These are phyloP conservation scores for Rhododendron griersonianum DNA, from an alignment of 148 eudicot species.

Conservation along the genomic window DNA sequence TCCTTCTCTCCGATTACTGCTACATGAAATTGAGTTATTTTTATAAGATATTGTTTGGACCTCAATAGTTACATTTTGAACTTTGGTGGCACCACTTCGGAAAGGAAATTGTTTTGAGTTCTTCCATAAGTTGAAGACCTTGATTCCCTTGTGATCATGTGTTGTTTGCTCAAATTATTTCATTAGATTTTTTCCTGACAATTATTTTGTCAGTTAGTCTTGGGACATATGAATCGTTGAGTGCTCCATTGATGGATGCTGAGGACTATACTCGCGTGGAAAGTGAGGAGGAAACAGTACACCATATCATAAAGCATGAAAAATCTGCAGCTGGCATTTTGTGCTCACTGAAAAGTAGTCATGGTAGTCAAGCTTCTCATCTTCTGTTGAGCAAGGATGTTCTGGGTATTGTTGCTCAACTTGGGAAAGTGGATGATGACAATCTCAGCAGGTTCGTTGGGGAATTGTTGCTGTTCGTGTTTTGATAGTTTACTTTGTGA, in stretches of 20 bases:
- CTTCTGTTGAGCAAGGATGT: slow-evolving; percentile 40
- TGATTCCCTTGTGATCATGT: neutral
- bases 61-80: neutral
- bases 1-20: neutral
- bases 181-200: neutral
- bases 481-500: neutral
- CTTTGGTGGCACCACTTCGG: neutral
- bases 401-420: slow-evolving; percentile 71
- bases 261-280: slow-evolving; percentile 20
- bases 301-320: slow-evolving; percentile 47
- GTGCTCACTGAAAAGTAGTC: slow-evolving; percentile 41
- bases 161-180: neutral
- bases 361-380: slow-evolving; percentile 31
- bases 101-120: neutral
- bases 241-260: slow-evolving; percentile 23
- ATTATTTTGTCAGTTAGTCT: slow-evolving; percentile 40
- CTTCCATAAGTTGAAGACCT: neutral
- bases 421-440: slow-evolving; percentile 69
- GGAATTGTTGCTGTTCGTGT: neutral
- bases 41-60: too few relatives aligned
- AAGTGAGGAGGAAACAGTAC: slow-evolving; percentile 49
- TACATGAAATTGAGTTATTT: neutral
- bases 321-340: slow-evolving; percentile 65
- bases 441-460: slow-evolving; percentile 71
- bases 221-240: slow-evolving; percentile 44